phyloP scores from a whole-genome alignment of 2,329 filamentous ascomycete genomes.

The Aspergillus calidoustus region DNA sequence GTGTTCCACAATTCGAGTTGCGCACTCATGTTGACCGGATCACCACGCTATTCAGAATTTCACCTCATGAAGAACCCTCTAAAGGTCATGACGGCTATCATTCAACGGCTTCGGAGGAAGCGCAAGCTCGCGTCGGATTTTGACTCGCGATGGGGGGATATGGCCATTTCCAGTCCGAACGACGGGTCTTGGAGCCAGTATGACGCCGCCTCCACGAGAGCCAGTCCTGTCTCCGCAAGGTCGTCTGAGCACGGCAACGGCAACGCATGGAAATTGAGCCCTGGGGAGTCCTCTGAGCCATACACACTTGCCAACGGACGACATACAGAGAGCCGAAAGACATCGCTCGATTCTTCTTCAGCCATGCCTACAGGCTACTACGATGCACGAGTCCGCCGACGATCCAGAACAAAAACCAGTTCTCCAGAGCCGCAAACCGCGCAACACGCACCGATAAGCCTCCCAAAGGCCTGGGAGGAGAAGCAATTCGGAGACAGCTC shows the following conservation, averaged over 20 bases:
- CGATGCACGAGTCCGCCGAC: constrained; percentile 33
- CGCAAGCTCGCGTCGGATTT: constrained; percentile 42
- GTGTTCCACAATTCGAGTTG: not conserved
- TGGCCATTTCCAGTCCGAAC: constrained; percentile 45
- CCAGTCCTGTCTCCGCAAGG: constrained; percentile 3
- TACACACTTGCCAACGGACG: constrained; percentile 5
- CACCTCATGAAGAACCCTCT: constrained; percentile 32
- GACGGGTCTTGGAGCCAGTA: constrained; percentile 49
- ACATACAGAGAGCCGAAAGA: constrained; percentile 7
- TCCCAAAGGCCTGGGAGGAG: constrained; percentile 18
- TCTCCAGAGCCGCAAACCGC: constrained; percentile 1
- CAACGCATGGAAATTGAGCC: constrained; percentile 22
- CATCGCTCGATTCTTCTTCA: constrained; percentile 22
- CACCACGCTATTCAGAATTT: constrained; percentile 16
- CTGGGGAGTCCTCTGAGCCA: constrained; percentile 17
- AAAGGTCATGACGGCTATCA: constrained; percentile 35
- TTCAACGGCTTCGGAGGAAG: constrained; percentile 40
- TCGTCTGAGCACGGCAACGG: constrained; percentile 16
- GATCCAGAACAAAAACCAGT: constrained; percentile 19
- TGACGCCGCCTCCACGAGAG: constrained; percentile 31
- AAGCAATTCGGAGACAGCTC: constrained; percentile 24
- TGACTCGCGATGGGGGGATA: constrained; percentile 47
- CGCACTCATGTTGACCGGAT: constrained; percentile 19
- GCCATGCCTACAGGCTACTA: constrained; percentile 38
- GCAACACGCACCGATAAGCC: not conserved